Evolutionary conservation across 2,329 filamentous ascomycete species (phyloP), one percentile per base, ranked within the genome.

Genomic region (Grosmannia huntii): DNA sequence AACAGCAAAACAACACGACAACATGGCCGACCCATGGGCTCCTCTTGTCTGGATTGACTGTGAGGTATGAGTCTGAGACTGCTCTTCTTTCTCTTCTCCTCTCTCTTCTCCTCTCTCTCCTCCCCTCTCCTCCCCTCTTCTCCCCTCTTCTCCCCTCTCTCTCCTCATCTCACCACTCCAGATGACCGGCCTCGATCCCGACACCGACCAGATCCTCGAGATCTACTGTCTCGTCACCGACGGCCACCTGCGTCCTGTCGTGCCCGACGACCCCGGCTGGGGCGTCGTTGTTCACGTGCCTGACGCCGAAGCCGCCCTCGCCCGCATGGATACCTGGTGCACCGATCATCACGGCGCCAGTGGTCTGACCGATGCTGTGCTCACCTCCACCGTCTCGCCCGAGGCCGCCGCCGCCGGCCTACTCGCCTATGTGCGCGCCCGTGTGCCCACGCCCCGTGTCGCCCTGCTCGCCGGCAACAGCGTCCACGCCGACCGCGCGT

Each of bases 211-310:
- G 58, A 94, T 97, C 67, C 83, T 97, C 67, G 90, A 95, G 66
- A 87, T 97, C 59, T 92, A 87, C 71, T 96, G 91, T 74, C 86
- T 95, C 71, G 82, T 99, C 68, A 99, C 94, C 9, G 87, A 91
- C 64, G 80, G 83, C 57, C 76, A 90, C 61, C 81, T 99, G 23
- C 51, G 54, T 14, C 61, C 51, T 4, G 54, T 60, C 59, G 70
- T 95, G 38, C 72, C 95, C 28, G 90, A 96, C 60, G 75, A 83
- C 27, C 70, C 78, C 36, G 92, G 92, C 64, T 96, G 87, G 77
- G 89, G 95, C 67, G 81, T 81, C 31, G 77, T 92, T 52, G 80
- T 99, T 59, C 86, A 92, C 69, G 88, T 89, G 65, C 76, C 83
- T 0, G 76, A 84, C 66, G 76, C 82, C 1, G 76, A 83, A 66